phyloP scores from a whole-genome alignment of 1,284 basidiomycete species.

The Xanthoconium separans region DNA sequence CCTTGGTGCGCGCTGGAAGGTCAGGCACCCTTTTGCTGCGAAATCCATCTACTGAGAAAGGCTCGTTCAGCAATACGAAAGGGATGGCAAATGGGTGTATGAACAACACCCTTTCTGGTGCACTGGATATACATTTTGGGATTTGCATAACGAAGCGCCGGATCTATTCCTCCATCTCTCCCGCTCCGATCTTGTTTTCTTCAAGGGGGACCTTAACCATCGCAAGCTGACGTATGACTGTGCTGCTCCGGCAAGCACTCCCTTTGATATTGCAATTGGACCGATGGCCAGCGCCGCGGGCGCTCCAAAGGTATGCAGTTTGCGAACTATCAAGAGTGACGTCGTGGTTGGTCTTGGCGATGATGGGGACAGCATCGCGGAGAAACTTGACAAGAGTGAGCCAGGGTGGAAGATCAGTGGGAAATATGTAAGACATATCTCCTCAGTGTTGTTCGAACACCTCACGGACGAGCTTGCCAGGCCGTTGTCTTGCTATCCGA shows the following conservation, averaged over 20 bases:
- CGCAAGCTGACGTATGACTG: slow-evolving; percentile 92
- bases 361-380: slow-evolving; percentile 75
- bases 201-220: slow-evolving; percentile 96
- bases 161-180: slow-evolving; percentile 94
- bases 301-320: slow-evolving; percentile 82
- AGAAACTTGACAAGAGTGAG: slow-evolving; percentile 83
- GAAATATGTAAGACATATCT: slow-evolving; percentile 67
- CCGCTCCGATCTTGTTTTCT: slow-evolving; percentile 89
- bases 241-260: slow-evolving; percentile 87
- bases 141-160: slow-evolving; percentile 84
- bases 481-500: slow-evolving; percentile 85
- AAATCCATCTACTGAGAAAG: slow-evolving; percentile 10
- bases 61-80: slow-evolving; percentile 76
- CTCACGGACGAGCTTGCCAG: slow-evolving; percentile 37
- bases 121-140: slow-evolving; percentile 95
- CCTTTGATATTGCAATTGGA: slow-evolving; percentile 91
- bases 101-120: slow-evolving; percentile 98
- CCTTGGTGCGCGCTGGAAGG: slow-evolving; percentile 91
- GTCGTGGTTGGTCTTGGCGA: slow-evolving; percentile 70
- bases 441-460: not conserved
- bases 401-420: slow-evolving; percentile 97
- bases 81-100: slow-evolving; percentile 92
- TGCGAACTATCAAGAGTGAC: slow-evolving; percentile 89
- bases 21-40: slow-evolving; percentile 25
- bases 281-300: slow-evolving; percentile 89